These are phyloP conservation scores for Ophiognomonia clavigignenti-juglandacearum DNA, from an alignment of 2,329 filamentous ascomycete species.

Conservation along the genomic window DNA sequence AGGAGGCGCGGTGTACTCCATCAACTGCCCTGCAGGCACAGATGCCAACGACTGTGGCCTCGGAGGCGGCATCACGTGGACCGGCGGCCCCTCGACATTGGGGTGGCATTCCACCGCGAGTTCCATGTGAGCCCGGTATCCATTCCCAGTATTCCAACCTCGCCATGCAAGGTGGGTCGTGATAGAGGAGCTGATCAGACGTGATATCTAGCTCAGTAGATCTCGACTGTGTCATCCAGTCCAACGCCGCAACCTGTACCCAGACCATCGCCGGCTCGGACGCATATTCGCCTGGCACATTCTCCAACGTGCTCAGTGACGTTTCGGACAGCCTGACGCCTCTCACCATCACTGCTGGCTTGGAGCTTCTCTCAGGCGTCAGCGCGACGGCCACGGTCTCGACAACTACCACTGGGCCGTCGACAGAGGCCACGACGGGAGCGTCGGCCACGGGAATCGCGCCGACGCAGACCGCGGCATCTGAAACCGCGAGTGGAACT, in stretches of 20 bases:
- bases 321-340: background rate
- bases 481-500: background rate
- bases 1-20: slow-evolving; percentile 4
- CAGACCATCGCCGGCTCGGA: slow-evolving; percentile 2
- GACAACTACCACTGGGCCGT: background rate
- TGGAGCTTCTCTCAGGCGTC: slow-evolving; percentile 8
- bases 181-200: no score
- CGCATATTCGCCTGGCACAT: slow-evolving; percentile 6
- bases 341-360: slow-evolving; percentile 13
- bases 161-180: no score
- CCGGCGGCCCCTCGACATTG: slow-evolving; percentile 3
- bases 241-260: slow-evolving; percentile 1
- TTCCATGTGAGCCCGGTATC: background rate
- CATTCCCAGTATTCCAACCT: background rate
- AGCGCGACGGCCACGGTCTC: slow-evolving; percentile 1
- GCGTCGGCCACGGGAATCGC: slow-evolving; percentile 6
- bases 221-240: slow-evolving; percentile 1
- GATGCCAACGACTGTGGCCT: slow-evolving; percentile 14
- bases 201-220: background rate
- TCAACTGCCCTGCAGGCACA: slow-evolving; percentile 9
- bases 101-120: slow-evolving; percentile 4
- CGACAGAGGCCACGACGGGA: background rate
- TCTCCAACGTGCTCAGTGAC: background rate
- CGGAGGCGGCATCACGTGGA: slow-evolving; percentile 6
- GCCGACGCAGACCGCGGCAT: background rate